Evolutionary conservation across 495 filamentous ascomycete species (phyloP).

Genomic region (Physcia stellaris): DNA sequence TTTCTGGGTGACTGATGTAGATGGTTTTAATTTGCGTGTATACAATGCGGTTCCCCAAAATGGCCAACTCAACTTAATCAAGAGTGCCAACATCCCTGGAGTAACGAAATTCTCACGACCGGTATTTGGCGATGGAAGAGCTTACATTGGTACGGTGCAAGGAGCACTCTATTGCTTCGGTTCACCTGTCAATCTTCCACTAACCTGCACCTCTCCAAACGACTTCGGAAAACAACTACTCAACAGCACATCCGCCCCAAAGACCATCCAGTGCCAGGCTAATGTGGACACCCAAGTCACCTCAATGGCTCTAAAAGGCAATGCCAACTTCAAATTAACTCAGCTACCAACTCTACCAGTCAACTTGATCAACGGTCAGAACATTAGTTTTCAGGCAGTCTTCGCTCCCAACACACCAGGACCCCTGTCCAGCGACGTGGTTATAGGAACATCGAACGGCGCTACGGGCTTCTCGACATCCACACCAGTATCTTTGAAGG

Average conservation of each 20-base stretch:
- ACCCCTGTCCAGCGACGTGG: conserved; percentile 26
- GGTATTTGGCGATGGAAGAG: conserved; percentile 25
- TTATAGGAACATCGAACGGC: conserved; percentile 22
- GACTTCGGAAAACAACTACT: conserved; percentile 30
- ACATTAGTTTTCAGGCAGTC: conserved; percentile 25
- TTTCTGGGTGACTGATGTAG: conserved; percentile 26
- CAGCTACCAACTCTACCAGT: conserved; percentile 23
- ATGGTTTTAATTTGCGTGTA: conserved; percentile 24
- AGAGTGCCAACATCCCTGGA: conserved; percentile 15
- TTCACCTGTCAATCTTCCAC: conserved; percentile 22
- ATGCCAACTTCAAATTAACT: conserved; percentile 22
- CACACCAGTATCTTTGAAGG: conserved; percentile 11
- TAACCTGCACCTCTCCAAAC: conserved; percentile 17
- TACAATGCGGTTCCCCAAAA: conserved; percentile 17
- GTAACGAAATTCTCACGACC: conserved; percentile 23
- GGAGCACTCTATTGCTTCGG: conserved; percentile 27
- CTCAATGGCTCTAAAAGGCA: conserved; percentile 13
- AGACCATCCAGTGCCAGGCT: conserved; percentile 23
- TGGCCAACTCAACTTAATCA: conserved; percentile 13
- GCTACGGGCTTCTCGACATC: conserved; percentile 13
- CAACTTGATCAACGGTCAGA: conserved; percentile 19
- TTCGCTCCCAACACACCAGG: conserved; percentile 26
- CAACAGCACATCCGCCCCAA: conserved; percentile 12
- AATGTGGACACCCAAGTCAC: conserved; percentile 26
- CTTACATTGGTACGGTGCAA: conserved; percentile 23